These are phyloP conservation scores for Rhododendron kiyosumense DNA, from an alignment of 148 eudicot genomes.

Conservation along the genomic window DNA sequence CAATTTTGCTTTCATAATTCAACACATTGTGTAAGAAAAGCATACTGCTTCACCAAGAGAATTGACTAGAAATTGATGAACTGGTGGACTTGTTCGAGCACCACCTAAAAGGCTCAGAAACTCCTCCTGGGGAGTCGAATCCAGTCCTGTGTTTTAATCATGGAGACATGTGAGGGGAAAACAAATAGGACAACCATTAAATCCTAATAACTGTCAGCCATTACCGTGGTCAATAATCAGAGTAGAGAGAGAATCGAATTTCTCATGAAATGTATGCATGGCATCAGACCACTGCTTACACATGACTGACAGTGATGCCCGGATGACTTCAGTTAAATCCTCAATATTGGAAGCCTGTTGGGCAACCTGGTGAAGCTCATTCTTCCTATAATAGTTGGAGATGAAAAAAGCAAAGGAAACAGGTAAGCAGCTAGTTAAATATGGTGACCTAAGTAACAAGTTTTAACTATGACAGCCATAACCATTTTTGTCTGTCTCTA, in stretches of 20 bases:
- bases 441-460: background rate
- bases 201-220: constrained; percentile 4
- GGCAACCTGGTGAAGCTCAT: constrained; percentile 98
- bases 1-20: background rate
- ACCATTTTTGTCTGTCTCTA: background rate
- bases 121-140: constrained; percentile 86
- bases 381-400: constrained; percentile 47
- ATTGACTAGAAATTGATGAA: constrained; percentile 93
- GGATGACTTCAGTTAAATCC: constrained; percentile 80
- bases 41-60: constrained; percentile 92
- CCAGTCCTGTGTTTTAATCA: constrained; percentile 49
- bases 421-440: background rate
- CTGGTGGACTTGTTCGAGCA: constrained; percentile 94
- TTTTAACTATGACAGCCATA: background rate
- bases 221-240: constrained; percentile 83
- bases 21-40: constrained; percentile 5
- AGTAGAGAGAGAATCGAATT: constrained; percentile 69
- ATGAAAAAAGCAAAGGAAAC: background rate
- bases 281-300: constrained; percentile 95
- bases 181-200: constrained; percentile 9
- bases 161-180: constrained; percentile 12
- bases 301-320: constrained; percentile 83
- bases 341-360: constrained; percentile 91
- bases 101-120: constrained; percentile 90
- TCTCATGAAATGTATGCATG: constrained; percentile 75